Evolutionary conservation across 2,329 filamentous ascomycete genomes (phyloP), one percentile per base, ranked within the genome.

Genomic region (Colletotrichum tropicicola): DNA sequence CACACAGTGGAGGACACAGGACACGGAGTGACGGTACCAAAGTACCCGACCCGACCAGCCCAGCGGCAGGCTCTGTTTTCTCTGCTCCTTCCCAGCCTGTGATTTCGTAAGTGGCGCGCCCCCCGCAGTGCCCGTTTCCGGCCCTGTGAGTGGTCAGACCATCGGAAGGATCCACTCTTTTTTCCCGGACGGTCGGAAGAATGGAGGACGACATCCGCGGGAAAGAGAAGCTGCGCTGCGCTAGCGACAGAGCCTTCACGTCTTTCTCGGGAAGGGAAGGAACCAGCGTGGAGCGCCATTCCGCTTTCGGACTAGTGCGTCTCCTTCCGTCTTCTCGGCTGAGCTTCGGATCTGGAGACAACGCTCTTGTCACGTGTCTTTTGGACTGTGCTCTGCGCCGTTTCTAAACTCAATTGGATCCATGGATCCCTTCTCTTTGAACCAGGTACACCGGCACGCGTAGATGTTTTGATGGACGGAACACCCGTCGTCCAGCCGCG

Each of bases 231-330:
- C 39, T 63, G 60, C 47, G 52, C 27, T 37, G 52, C 53, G 30
- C 41, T 45, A 47, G 23, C 7, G n/a, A 19, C 28, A 56, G 53
- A 48, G 43, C 58, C 45, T 52, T 52, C 54, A 45, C 45, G 19
- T 35, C 45, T 19, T 35, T 39, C 58, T 62, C 60, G 60, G 60
- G 55, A 64, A 64, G 56, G 60, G n/a, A 64, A 64, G 60, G 60
- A 64, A 64, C 39, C 39, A 64, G 47, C 55, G 48, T 48, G 47
- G 56, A 37, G 41, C 60, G 15, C 32, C 2, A 23, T 41, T 2
- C 60, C 17, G 0, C 15, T 35, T 53, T 17, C 0, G 30, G 47
- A 21, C n/a, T 59, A 59, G 60, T n/a, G n/a, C 47, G 19, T n/a
- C 19, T 5, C 5, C n/a, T 21, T 19, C 25, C 39, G 17, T 12